Evolutionary conservation across 495 filamentous ascomycete species (phyloP), one percentile per base, ranked within the genome.

Genomic region (Daldinia childiae): DNA sequence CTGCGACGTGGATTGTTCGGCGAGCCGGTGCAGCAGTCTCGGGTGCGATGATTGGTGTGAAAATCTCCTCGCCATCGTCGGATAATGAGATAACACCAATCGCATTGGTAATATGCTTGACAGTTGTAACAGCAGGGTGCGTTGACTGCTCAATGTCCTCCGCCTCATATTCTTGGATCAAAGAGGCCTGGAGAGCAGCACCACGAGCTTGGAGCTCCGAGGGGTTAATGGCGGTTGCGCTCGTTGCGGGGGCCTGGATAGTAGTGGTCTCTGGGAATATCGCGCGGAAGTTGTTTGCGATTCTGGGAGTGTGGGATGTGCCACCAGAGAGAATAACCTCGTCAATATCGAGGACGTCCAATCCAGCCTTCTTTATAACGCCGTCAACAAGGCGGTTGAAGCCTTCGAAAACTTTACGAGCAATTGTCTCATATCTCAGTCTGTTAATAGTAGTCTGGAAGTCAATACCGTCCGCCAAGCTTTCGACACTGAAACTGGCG

Each of bases 81-180:
- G 83, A 85, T n/a, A 90, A 85, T 67, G 92, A 87, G 68, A 97
- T 85, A 19, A 98, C 91, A 75, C 95, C 95, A 64, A 99, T 93
- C 26, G 95, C 92, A 74, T 93, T 91, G 69, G 86, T 85, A 66
- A 97, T 87, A 81, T 99, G 95, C 41, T 94, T 92, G 32, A 95
- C 94, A 17, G 92, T 94, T 15, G 95, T 98, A 58, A 99, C 93
- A 77, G 93, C 91, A 38, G 95, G 93, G 85, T 99, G 95, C 43
- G 93, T 96, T 11, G 92, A 96, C 82, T 98, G 93, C 76, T 94
- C 92, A 71, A 99, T 97, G 77, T 99, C 96, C 60, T 94, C 92
- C 61, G 86, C 82, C 59, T 98, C 95, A 79, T 95, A 98, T 77
- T 94, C 94, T 76, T 92, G 88, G 77, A 99, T 92, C 55, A 99